Base-by-base conservation (phyloP, 2,329 filamentous ascomycete species). In the Furcasterigmium sp. region DNA sequence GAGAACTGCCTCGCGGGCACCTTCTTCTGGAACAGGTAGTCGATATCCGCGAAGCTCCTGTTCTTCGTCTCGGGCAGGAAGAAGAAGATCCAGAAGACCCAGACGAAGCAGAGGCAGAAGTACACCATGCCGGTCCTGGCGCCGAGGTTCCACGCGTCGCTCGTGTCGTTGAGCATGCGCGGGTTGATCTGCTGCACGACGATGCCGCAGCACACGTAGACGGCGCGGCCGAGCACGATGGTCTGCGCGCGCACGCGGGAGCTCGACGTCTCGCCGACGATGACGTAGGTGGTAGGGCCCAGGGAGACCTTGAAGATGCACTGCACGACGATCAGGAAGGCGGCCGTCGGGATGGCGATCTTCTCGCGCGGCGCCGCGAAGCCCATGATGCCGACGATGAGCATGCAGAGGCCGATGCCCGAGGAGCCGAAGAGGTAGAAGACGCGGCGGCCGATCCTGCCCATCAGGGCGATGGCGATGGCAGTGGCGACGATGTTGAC, bases 1-100 rank as follows among this genome's bases (percentile, higher is more conserved):
- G 53, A 55, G 41, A 70, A 74, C 46, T 68, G 65, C 46, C 69
- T 59, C 2, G 72, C 68, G 18, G 63, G 55, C 9, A 70, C 55
- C 9, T 56, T 52, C 19, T 62, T 56, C 49, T 76, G 69, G 51
- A 81, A 81, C 46, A 82, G 57, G 10, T 72, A 57, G 41, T 80
- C 76, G 2, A 81, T 64, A 57, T 81, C 77, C 29, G 69, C 73
- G 41, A 75, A 72, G 0, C 73, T 75, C 29, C 73, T 66, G 7
- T 68, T 74, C 44, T 68, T 70, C 14, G 76, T 74, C 61, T 81
- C 78, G 5, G 75, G 75, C 5, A 77, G 61, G 15, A 69, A 70
- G 52, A 73, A 74, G 46, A 63, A 75, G 0, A 73, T 70, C 67
- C 77, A 81, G 1, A 66, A 40, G 3, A 70, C 57, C 25, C 70